Base-by-base conservation (phyloP, 495 filamentous ascomycete genomes). In the Penicillium diatomitis region DNA sequence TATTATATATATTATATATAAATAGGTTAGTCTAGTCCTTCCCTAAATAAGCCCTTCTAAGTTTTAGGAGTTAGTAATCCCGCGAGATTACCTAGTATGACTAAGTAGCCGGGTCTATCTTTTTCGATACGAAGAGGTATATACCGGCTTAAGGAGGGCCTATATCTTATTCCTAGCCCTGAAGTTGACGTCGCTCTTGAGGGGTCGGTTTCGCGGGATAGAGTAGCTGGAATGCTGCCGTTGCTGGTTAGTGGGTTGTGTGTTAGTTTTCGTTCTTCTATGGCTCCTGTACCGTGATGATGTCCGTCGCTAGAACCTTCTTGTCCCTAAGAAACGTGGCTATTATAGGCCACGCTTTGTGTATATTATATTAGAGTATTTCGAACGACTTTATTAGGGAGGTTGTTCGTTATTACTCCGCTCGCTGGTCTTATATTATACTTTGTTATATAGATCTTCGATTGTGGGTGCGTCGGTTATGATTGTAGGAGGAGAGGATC, bases 1-100 rank as follows among this genome's bases (percentile, higher is more conserved):
- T 39, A 31, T 53, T 53, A 41, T 53, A 53, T 8, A 53, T 44
- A 38, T 53, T 53, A 37, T 53, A 47, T 8, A 53, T 39, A 27
- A 50, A 50, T n/a, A 39, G 40, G 29, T 45, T 44, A 5, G 42
- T 35, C 49, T 44, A 51, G 32, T 31, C 42, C 36, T 38, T 32
- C 9, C 31, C 36, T 31, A 5, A 32, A 4, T 41, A 32, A 12
- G 41, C 28, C 35, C 30, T 41, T 31, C 49, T 6, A 7, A 41
- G 36, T 32, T 51, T 51, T 32, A 46, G n/a, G 3, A 46, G 3
- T 12, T 51, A 38, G 31, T 51, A 51, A 32, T 46, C 49, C 11
- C 31, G 36, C 4, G 29, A 30, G 9, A 51, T 32, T 3, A 51
- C 34, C 32, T 34, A 31, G 38, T 34, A 41, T 28, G 42, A 51